Percentiles rank a stretch among this genome's conserved stretches.
These are phyloP conservation scores for Phytophthora pseudosyringae DNA, from an alignment of 352 stramenopile species.

Conservation along the genomic window DNA sequence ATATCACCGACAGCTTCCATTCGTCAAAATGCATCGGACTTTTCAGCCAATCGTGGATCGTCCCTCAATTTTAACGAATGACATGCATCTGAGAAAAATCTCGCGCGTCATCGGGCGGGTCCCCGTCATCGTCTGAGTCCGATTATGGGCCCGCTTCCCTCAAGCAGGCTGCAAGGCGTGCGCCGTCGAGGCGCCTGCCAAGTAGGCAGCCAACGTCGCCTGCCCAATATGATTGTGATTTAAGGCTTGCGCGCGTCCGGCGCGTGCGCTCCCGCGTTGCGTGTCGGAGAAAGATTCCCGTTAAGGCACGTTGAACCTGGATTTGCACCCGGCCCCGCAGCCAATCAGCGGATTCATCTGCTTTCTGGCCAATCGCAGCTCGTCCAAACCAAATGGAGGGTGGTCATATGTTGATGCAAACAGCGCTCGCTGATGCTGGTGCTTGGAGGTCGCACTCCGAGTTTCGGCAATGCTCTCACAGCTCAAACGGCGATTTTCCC, in stretches of 20 bases:
- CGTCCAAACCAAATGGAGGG: neutral
- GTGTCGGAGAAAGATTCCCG: slow-evolving; percentile 10
- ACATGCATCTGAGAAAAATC: no score
- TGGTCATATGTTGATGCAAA: slow-evolving; percentile 41
- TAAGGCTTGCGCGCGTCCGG: no score
- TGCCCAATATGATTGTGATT: no score
- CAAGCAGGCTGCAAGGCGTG: no score
- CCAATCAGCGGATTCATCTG: neutral
- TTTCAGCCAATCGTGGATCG: no score
- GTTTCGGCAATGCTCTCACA: slow-evolving; percentile 48
- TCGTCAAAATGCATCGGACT: no score
- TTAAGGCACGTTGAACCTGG: slow-evolving; percentile 18
- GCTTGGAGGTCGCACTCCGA: slow-evolving; percentile 16
- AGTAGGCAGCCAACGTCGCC: neutral
- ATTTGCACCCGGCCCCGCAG: slow-evolving; percentile 3
- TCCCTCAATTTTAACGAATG: no score
- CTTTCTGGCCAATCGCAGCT: slow-evolving; percentile 3
- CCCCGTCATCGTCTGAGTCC: no score
- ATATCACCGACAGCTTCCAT: no score
- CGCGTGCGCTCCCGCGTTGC: slow-evolving; percentile 5
- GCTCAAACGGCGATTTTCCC: slow-evolving; percentile 50
- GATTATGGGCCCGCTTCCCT: no score
- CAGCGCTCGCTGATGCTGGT: slow-evolving; percentile 14
- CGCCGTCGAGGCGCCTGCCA: neutral
- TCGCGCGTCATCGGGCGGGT: no score